Evolutionary conservation across 2,329 filamentous ascomycete genomes (phyloP).

Genomic region (Cladophialophora psammophila): DNA sequence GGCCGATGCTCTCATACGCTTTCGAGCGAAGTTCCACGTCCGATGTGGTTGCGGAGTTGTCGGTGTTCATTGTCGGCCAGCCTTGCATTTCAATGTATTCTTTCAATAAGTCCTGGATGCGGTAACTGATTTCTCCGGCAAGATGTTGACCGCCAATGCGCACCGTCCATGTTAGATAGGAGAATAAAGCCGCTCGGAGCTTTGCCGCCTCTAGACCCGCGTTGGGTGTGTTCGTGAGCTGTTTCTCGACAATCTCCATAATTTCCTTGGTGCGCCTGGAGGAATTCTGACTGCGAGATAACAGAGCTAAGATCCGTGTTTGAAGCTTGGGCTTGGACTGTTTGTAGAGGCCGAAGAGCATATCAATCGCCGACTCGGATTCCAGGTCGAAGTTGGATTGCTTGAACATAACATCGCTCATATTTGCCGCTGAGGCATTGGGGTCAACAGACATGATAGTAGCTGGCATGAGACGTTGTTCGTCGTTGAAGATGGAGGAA

Average conservation of each 20-base stretch:
- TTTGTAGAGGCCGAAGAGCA: constrained; percentile 76
- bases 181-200: constrained; percentile 81
- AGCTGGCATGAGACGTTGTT: constrained; percentile 82
- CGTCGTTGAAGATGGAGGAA: constrained; percentile 83
- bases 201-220: constrained; percentile 78
- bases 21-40: constrained; percentile 74
- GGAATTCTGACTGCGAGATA: constrained; percentile 78
- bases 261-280: constrained; percentile 74
- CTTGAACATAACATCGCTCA: constrained; percentile 90
- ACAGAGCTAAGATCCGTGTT: constrained; percentile 75
- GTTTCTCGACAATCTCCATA: constrained; percentile 71
- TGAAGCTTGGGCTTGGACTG: constrained; percentile 75
- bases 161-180: constrained; percentile 86
- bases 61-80: constrained; percentile 73
- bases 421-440: constrained; percentile 79
- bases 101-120: constrained; percentile 69
- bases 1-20: constrained; percentile 89
- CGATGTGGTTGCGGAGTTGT: constrained; percentile 56
- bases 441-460: constrained; percentile 82
- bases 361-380: constrained; percentile 66
- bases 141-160: constrained; percentile 71
- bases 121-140: constrained; percentile 63
- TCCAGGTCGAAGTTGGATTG: constrained; percentile 75
- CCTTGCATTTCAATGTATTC: constrained; percentile 80
- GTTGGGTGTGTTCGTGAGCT: constrained; percentile 60